Base-by-base conservation (phyloP, 768 basidiomycete genomes). In the Lyophyllum semitale region DNA sequence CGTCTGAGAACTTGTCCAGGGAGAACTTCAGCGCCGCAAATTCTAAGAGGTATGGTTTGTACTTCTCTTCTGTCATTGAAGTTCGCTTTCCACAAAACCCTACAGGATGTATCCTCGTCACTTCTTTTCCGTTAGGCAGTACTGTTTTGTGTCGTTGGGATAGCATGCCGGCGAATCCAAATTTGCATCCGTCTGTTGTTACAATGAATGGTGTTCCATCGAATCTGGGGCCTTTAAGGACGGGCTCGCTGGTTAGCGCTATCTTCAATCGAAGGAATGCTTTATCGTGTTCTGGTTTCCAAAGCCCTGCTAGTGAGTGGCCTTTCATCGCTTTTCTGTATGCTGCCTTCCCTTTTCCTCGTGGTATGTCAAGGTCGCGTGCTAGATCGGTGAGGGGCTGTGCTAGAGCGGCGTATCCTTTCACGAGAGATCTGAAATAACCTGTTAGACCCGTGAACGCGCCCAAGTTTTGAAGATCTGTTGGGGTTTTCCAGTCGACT, bases 21-120 rank as follows among this genome's bases (percentile, higher is more conserved):
- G 57, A 51, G 32, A 59, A 72, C 26, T 75, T 72, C 32, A 76
- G 61, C 13, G 66, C 71, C 0, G 73, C 69, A 54, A 76, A 74
- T 43, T 76, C 70, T 0, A 73, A 58, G 0, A 73, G 17, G 32
- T 62, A 73, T 0, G 68, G 72, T 44, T 61, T 62, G 25, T 48
- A 48, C 17, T 48, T 50, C 27, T 64, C 65, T 52, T 73, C 67
- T 0, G 60, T 29, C 0, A 30, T 15, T 0, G 70, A 66, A 0
- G 69, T 72, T 0, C 62, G 41, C 51, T 73, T 75, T 0, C 68
- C 73, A 1, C 63, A 62, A 51, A 65, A 73, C 0, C 54, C 69
- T 5, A 73, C 53, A 1, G 71, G 71, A 57, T 67, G 65, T 12
- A 45, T 25, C 18, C 55, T 22, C 15, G 46, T n/a, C 3, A 64